phyloP scores from a whole-genome alignment of 1,139 yeast species.

The Pichia sp. region DNA sequence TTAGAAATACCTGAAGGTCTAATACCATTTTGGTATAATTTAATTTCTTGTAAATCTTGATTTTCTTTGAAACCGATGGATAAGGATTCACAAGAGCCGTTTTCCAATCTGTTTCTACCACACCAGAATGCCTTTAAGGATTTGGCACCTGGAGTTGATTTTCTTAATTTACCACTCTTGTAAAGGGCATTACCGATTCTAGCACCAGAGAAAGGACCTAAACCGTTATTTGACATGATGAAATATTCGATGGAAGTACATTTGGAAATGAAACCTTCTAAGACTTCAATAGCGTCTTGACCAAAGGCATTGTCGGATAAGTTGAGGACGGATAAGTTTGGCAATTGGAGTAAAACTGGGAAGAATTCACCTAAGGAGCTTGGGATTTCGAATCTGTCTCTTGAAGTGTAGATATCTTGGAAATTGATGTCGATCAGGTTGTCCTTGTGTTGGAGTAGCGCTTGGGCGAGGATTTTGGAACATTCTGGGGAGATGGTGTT shows the following conservation, averaged over 20 bases:
- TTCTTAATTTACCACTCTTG: constrained; percentile 47
- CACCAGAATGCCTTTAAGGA: constrained; percentile 81
- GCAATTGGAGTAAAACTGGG: constrained; percentile 68
- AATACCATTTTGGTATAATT: constrained; percentile 93
- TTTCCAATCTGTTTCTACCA: constrained; percentile 95
- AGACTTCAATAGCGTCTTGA: constrained; percentile 87
- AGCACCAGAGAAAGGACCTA: constrained; percentile 98
- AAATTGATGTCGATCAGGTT: constrained; percentile 68
- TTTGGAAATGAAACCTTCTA: constrained; percentile 72
- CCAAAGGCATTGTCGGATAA: constrained; percentile 97
- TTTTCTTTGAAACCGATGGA: constrained; percentile 79
- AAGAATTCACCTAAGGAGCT: constrained; percentile 69
- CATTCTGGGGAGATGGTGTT: constrained; percentile 95
- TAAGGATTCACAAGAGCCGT: constrained; percentile 82
- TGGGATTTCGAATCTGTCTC: constrained; percentile 94
- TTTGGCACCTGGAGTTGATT: constrained; percentile 29
- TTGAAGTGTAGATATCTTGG: constrained; percentile 92
- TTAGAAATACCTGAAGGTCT: constrained; percentile 89
- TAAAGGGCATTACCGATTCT: constrained; percentile 86
- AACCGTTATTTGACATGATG: constrained; percentile 89
- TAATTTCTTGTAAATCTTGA: constrained; percentile 60
- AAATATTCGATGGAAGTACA: constrained; percentile 83
- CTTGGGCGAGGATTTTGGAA: constrained; percentile 65
- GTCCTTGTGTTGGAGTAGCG: constrained; percentile 47
- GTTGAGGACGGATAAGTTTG: constrained; percentile 69